Evolutionary conservation across 352 stramenopile genomes (phyloP), one percentile per base, ranked within the genome.

Genomic region (Aphanomyces astaci): DNA sequence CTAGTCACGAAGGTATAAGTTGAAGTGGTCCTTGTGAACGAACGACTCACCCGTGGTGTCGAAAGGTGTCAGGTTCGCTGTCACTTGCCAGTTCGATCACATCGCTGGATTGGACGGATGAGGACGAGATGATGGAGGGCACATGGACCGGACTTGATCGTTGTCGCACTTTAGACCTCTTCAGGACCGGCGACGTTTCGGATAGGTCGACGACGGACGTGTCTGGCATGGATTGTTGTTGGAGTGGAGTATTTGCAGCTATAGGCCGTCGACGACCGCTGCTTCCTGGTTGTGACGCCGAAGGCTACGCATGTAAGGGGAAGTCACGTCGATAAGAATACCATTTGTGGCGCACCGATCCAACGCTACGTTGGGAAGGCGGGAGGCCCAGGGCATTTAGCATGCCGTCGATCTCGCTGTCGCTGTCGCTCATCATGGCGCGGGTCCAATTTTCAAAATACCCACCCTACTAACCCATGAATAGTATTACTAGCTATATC

Each of bases 391-490:
- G 19, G 9, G 32, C 56, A 36, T 46, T 22, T 11, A 64, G 40
- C n/a, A 64, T 64, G 7, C 33, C 36, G 28, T 64, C 22, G 32
- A 64, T 49, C n/a, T 52, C 56, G 15, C 28, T 30, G 27, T 64
- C 56, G 4, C 51, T 59, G 17, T 39, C 30, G 51, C 51, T 59
- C 51, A 59, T 59, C 22, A 15, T 43, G 36, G 36, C 36, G 30
- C 4, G n/a, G 22, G 22, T 55, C 22, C 27, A 25, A 55, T 31
- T 22, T 24, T 22, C 48, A 22, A 55, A 55, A 55, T 24, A 2
- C 22, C 11, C 10, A 22, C 48, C 11, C n/a, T 2, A 15, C n/a
- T 55, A 24, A 22, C n/a, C 48, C 48, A 24, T 30, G 7, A 15
- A n/a, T n/a, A n/a, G n/a, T n/a, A n/a, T n/a, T n/a, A n/a, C n/a